phyloP scores from a whole-genome alignment of 169 alveolate species.

The Perkinsus chesapeaki region DNA sequence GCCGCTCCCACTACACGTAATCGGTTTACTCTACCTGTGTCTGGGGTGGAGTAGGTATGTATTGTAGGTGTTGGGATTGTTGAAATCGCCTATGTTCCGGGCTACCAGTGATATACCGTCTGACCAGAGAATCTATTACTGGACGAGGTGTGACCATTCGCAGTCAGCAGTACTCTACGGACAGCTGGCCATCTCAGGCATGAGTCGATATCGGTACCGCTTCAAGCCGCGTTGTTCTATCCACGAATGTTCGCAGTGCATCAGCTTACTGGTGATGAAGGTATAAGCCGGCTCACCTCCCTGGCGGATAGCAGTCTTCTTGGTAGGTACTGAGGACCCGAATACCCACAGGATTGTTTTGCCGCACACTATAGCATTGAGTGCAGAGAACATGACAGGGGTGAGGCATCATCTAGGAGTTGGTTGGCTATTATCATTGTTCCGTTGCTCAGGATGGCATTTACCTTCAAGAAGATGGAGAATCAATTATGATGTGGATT shows the following conservation, averaged over 20 bases:
- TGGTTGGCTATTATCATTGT: not conserved
- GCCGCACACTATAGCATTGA: not conserved
- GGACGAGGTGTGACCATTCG: constrained; percentile 57
- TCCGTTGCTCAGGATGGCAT: constrained; percentile 49
- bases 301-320: too few species aligned
- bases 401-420: not conserved
- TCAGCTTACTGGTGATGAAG: not conserved
- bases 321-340: not conserved
- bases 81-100: constrained; percentile 61
- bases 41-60: not conserved
- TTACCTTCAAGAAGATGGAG: constrained; percentile 69
- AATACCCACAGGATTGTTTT: not conserved
- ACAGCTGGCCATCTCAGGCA: not conserved
- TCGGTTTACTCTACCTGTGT: not conserved
- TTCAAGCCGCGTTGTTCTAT: not conserved
- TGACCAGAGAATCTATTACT: constrained; percentile 59
- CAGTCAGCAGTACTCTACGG: too few species aligned
- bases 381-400: not conserved
- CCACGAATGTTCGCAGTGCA: not conserved
- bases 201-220: not conserved
- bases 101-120: constrained; percentile 58
- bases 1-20: constrained; percentile 19
- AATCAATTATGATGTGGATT: constrained; percentile 61
- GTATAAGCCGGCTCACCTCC: not conserved
- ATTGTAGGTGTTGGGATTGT: constrained; percentile 61